Base-by-base conservation (phyloP, 306 rosid species). In the Pyrus pyrifolia region DNA sequence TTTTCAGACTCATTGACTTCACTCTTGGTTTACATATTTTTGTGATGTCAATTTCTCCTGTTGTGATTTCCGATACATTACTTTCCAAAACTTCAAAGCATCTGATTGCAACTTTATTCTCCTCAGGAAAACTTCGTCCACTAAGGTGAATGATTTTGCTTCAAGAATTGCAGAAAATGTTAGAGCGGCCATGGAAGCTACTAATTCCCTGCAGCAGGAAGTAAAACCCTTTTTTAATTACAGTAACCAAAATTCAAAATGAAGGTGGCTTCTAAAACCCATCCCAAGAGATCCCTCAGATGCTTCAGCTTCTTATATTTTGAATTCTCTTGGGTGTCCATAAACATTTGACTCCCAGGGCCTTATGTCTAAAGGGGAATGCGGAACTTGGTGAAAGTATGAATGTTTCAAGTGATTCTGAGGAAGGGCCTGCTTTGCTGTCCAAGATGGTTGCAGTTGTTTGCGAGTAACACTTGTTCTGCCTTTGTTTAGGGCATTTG, bases 381-480 rank as follows among this genome's bases (percentile, higher is more conserved):
- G 81, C 62, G 68, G 90, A 88, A 81, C 64, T 80, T 60, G 65
- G 77, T 63, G 81, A 78, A 61, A 59, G 53, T 68, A 57, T 63
- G 19, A 72, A 68, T 69, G 80, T 67, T 74, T 72, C 87, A 69
- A 74, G 79, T 78, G 88, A 85, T 85, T 78, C 93, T 49, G 83
- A 85, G 70, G 92, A 94, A 74, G 96, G 88, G 76, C 88, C 89
- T 68, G 87, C 74, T 77, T 86, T 93, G 72, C 90, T 94, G 66
- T 78, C 95, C 76, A 92, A 92, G 93, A 92, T 94, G 98, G 97
- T 94, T 75, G 92, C 95, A 49, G 97, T 94, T 80, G 97, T 92
- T 73, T 94, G 98, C 72, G 96, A 89, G 74, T 97, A 94, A 73
- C 88, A 85, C 58, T 82, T 94, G 75, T 94, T 90, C 82, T 89